phyloP scores from a whole-genome alignment of 805 yeast genomes.

The Lipomyces sp. region DNA sequence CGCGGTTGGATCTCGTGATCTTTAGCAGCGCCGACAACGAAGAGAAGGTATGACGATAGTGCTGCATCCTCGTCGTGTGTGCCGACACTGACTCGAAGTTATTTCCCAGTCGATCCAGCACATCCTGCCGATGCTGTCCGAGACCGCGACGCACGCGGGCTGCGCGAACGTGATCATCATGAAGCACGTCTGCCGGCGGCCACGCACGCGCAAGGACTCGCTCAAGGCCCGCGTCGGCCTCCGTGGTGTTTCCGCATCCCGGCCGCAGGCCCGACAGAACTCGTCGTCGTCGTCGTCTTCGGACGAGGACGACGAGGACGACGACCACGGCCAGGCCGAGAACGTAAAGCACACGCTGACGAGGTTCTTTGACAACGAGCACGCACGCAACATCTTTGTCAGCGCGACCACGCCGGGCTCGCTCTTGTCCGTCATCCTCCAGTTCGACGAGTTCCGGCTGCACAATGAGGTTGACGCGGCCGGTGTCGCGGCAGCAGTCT shows the following conservation, averaged over 20 bases:
- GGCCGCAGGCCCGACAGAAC: neutral
- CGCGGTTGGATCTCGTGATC: slow-evolving; percentile 20
- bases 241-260: too few species aligned
- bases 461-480: neutral
- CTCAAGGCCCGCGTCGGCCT: slow-evolving; percentile 6
- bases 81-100: neutral
- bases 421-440: slow-evolving; percentile 16
- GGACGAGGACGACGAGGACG: neutral
- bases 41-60: slow-evolving; percentile 1
- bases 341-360: slow-evolving; percentile 1
- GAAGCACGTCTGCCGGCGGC: slow-evolving; percentile 5
- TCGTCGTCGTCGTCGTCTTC: neutral
- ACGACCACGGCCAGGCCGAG: slow-evolving; percentile 8
- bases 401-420: slow-evolving; percentile 14
- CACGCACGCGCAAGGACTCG: slow-evolving; percentile 22
- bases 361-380: neutral
- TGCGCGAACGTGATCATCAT: slow-evolving; percentile 16
- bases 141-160: slow-evolving; percentile 14
- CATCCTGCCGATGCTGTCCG: slow-evolving; percentile 9
- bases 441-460: slow-evolving; percentile 12
- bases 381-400: slow-evolving; percentile 17
- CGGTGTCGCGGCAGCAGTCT: too few species aligned
- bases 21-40: slow-evolving; percentile 15
- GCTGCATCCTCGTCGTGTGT: neutral
- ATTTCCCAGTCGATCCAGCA: slow-evolving; percentile 2